Percentiles rank a stretch among this genome's conserved stretches.
Conservation (phyloP, 2,329 filamentous ascomycete species). For the Penicillium sp. region DNA sequence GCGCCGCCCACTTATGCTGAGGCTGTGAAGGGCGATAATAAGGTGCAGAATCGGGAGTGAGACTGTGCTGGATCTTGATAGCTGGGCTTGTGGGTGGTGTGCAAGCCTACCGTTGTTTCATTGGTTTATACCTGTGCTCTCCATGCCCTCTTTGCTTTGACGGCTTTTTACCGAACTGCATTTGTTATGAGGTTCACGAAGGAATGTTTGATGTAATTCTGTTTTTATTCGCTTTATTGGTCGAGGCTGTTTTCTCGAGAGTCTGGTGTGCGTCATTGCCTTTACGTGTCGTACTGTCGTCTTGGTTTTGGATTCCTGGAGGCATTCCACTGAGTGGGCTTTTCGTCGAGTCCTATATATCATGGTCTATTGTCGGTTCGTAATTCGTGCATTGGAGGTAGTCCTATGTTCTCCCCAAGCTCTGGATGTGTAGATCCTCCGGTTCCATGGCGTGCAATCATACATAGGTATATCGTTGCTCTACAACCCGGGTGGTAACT, state of each 20-base stretch:
- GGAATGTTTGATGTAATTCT: conserved; percentile 19
- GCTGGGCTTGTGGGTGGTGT: neutral
- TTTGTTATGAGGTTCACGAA: conserved; percentile 23
- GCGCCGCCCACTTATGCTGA: conserved; percentile 82
- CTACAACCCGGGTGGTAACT: no score
- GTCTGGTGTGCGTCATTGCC: neutral
- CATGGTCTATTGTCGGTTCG: neutral
- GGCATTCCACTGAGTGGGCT: neutral
- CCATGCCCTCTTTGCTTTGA: conserved; percentile 4
- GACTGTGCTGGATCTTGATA: neutral
- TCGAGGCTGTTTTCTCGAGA: neutral
- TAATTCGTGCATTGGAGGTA: neutral
- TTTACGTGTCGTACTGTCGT: neutral
- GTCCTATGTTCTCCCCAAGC: no score
- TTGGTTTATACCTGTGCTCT: neutral
- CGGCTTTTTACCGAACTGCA: conserved; percentile 2
- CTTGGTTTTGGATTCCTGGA: neutral
- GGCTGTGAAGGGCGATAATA: conserved; percentile 84
- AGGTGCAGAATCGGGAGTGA: conserved; percentile 70
- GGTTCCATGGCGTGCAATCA: no score
- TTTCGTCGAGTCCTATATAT: neutral
- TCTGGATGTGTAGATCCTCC: neutral
- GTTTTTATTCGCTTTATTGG: conserved; percentile 3
- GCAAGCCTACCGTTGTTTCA: neutral
- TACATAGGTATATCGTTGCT: no score